Evolutionary conservation across 2,329 filamentous ascomycete genomes (phyloP), one percentile per base, ranked within the genome.

Genomic region (Aspergillus novoparasiticus): DNA sequence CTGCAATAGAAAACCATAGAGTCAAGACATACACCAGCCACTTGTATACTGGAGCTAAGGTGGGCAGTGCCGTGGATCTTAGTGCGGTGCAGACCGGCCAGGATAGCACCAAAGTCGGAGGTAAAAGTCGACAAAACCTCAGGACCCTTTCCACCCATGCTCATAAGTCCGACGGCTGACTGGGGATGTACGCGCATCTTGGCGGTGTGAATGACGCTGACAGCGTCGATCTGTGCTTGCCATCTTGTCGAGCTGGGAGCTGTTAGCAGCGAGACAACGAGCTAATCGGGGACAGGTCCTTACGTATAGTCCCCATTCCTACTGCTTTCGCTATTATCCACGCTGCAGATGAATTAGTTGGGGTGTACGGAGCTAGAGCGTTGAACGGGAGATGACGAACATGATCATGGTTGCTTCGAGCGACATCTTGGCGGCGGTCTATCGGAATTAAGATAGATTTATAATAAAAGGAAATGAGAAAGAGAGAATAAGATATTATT

Each of bases 331-430:
- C 94, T 97, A 86, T 98, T 99, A 87, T 99, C 95, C 75, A 98
- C 93, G 79, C 88, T 89, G 72, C 64, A 63, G 60, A 68, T 58
- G 61, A 58, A 69, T 74, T 67, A 73, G 72, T 59, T 51, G 30
- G 41, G 50, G 26, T 46, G 28, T 30, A 57, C 8, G 39, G 58
- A 68, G 68, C 65, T 69, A 62, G 59, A 41, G 54, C 36, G 28
- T 46, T 57, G 57, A 41, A 45, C 41, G 45, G 54, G 46, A 59
- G 45, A 36, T 32, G 66, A 77, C 79, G 62, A 67, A 81, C 86
- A 98, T 90, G 80, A 99, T 92, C 94, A 99, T 98, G 68, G 96
- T 96, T 83, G 95, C 96, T 89, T 99, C 95, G 81, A 99, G 90
- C 82, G 90, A 92, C 95, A 99, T 99, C 76, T 86, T 94, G 88